A percentile compares a stretch with the other conserved stretches of the same genome.
Conservation (phyloP, 345 rosid genomes). For the Chamaenerion angustifolium region DNA sequence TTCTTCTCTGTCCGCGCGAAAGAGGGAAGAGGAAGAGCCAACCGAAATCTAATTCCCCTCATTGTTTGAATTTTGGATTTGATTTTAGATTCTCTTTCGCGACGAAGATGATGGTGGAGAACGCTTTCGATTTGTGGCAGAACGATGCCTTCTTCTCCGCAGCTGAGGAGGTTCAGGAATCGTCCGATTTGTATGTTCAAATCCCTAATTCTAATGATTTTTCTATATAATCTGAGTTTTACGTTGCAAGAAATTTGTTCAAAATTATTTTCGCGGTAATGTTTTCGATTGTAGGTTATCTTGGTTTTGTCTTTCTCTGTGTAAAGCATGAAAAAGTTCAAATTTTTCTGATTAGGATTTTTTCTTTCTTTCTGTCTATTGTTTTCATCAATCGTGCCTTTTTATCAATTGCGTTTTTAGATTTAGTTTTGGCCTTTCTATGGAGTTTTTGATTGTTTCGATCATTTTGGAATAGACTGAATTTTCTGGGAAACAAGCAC, state of each 20-base stretch:
- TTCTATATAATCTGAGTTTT: neutral
- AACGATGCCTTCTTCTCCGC: slow-evolving; percentile 79
- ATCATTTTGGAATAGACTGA: too few species aligned
- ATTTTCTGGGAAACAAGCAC: neutral
- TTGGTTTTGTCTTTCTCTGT: neutral
- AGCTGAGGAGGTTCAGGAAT: slow-evolving; percentile 92
- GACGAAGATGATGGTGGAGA: slow-evolving; percentile 69
- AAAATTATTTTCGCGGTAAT: too few species aligned
- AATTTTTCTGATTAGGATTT: too few species aligned
- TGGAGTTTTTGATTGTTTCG: too few species aligned
- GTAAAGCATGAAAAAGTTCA: too few species aligned
- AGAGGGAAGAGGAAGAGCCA: slow-evolving; percentile 10
- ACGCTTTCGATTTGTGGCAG: slow-evolving; percentile 75
- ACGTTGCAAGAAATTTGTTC: too few species aligned
- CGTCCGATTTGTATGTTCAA: slow-evolving; percentile 59
- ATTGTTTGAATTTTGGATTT: neutral
- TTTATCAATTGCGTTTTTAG: too few species aligned
- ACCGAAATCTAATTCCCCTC: neutral
- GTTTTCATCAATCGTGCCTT: too few species aligned
- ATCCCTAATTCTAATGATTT: neutral
- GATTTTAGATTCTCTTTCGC: neutral
- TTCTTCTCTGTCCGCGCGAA: slow-evolving; percentile 22
- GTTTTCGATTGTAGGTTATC: neutral
- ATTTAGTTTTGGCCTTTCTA: too few species aligned
- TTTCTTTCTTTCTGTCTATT: too few species aligned